Percentiles rank a stretch among this genome's conserved stretches.
These are phyloP conservation scores for Myrmaecium sp. DNA, from an alignment of 2,329 filamentous ascomycete species.

Conservation along the genomic window DNA sequence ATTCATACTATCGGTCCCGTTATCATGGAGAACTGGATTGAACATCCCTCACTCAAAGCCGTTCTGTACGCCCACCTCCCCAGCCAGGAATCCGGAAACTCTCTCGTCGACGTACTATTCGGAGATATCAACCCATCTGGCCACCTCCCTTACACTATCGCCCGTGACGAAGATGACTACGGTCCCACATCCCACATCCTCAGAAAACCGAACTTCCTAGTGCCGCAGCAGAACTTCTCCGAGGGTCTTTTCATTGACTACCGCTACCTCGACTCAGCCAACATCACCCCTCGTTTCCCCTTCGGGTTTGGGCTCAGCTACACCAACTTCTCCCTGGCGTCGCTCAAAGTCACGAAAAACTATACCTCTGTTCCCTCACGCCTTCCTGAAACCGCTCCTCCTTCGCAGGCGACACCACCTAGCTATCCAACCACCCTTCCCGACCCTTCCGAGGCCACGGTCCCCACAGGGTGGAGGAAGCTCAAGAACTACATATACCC, in stretches of 20 bases:
- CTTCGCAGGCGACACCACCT: slow-evolving; percentile 1
- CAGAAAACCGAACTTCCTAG: slow-evolving; percentile 22
- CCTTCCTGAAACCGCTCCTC: slow-evolving; percentile 32
- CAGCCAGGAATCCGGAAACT: slow-evolving; percentile 25
- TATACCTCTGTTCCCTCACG: slow-evolving; percentile 27
- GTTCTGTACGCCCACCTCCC: slow-evolving; percentile 25
- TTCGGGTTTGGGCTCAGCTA: slow-evolving; percentile 23
- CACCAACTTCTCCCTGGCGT: slow-evolving; percentile 13
- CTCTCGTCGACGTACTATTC: slow-evolving; percentile 22
- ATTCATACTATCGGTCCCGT: slow-evolving; percentile 76
- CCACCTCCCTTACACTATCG: slow-evolving; percentile 22
- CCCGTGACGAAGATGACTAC: slow-evolving; percentile 16
- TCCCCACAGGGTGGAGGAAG: slow-evolving; percentile 41
- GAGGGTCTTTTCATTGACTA: slow-evolving; percentile 39
- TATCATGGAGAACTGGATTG: slow-evolving; percentile 63
- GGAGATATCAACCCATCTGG: slow-evolving; percentile 23
- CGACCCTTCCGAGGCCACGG: slow-evolving; percentile 13
- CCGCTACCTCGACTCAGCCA: slow-evolving; percentile 29
- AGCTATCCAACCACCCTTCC: slow-evolving; percentile 4
- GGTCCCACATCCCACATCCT: slow-evolving; percentile 12
- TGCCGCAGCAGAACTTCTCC: slow-evolving; percentile 30
- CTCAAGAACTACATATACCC: slow-evolving; percentile 53
- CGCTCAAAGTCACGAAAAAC: slow-evolving; percentile 14
- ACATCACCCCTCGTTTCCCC: slow-evolving; percentile 12
- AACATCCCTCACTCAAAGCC: slow-evolving; percentile 30